phyloP scores from a whole-genome alignment of 371 early-diverging fungal species.

The Funneliformis caledonium region DNA sequence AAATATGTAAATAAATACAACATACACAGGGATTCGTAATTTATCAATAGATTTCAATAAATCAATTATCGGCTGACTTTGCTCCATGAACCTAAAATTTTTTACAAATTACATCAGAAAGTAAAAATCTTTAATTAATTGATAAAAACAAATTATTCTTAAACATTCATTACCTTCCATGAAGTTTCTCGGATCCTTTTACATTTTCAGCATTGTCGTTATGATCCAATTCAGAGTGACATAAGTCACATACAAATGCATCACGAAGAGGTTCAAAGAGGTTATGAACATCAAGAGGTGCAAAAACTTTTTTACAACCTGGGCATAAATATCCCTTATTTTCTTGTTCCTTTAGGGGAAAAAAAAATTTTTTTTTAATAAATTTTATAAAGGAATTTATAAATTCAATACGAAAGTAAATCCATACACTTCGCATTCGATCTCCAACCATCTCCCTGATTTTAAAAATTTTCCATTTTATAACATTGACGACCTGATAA shows the following conservation, averaged over 20 bases:
- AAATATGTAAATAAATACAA: background rate
- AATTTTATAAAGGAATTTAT: background rate
- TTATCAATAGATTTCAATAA: slow-evolving; percentile 84
- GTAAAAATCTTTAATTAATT: background rate
- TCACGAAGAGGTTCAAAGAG: slow-evolving; percentile 56
- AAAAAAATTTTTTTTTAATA: background rate
- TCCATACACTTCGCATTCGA: slow-evolving; percentile 67
- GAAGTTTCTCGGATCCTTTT: slow-evolving; percentile 49
- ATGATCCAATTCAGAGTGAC: slow-evolving; percentile 64
- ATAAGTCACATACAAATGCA: slow-evolving; percentile 66
- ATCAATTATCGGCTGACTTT: slow-evolving; percentile 80
- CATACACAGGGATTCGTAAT: slow-evolving; percentile 68
- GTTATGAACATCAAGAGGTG: slow-evolving; percentile 62
- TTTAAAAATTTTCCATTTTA: slow-evolving; percentile 89
- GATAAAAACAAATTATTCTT: slow-evolving; percentile 20
- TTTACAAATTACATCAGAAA: background rate
- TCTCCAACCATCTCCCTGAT: slow-evolving; percentile 76
- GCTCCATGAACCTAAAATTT: slow-evolving; percentile 69
- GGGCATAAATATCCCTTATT: slow-evolving; percentile 77
- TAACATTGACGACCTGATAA: slow-evolving; percentile 76
- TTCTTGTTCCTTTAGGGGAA: slow-evolving; percentile 59
- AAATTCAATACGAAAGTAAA: background rate
- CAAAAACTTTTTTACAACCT: slow-evolving; percentile 58
- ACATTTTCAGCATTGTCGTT: slow-evolving; percentile 70
- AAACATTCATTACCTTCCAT: slow-evolving; percentile 50